Conservation (phyloP, 2,329 filamentous ascomycete species). For the Phyllosticta paracitricarpa region DNA sequence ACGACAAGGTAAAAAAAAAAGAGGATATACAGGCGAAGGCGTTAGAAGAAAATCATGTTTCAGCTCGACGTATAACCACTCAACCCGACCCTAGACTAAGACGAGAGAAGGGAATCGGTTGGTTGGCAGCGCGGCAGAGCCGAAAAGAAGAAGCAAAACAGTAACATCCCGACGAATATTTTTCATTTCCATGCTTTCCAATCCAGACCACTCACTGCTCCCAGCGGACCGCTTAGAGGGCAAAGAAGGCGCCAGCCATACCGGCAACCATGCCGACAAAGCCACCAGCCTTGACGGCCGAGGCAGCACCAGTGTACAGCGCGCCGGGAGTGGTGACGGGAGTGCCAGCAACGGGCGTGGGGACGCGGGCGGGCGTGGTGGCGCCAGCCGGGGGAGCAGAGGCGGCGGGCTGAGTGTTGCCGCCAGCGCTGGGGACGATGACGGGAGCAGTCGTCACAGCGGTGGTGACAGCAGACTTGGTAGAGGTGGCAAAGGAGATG, state of each 20-base stretch:
- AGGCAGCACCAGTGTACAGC: slow-evolving; percentile 38
- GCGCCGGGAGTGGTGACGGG: slow-evolving; percentile 14
- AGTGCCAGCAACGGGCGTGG: slow-evolving; percentile 20
- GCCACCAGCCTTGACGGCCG: slow-evolving; percentile 36
- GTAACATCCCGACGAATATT: no score
- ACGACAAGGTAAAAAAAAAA: no score
- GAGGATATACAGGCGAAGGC: no score
- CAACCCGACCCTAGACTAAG: no score
- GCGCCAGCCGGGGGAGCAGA: slow-evolving; percentile 9
- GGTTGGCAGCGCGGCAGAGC: no score
- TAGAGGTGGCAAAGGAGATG: background rate
- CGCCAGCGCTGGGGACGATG: slow-evolving; percentile 22
- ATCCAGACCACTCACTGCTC: no score
- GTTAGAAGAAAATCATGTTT: no score
- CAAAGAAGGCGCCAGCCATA: slow-evolving; percentile 9
- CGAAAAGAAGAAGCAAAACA: no score
- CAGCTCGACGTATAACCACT: no score
- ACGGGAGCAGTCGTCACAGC: slow-evolving; percentile 13
- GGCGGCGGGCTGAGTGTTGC: slow-evolving; percentile 19
- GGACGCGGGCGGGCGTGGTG: slow-evolving; percentile 17
- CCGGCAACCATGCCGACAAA: slow-evolving; percentile 34
- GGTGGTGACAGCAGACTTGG: slow-evolving; percentile 11
- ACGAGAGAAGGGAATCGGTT: no score
- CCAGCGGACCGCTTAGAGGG: background rate
- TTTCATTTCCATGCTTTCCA: no score